Evolutionary conservation across 768 basidiomycete genomes (phyloP), one percentile per base, ranked within the genome.

Genomic region (Rhizopogon salebrosus): DNA sequence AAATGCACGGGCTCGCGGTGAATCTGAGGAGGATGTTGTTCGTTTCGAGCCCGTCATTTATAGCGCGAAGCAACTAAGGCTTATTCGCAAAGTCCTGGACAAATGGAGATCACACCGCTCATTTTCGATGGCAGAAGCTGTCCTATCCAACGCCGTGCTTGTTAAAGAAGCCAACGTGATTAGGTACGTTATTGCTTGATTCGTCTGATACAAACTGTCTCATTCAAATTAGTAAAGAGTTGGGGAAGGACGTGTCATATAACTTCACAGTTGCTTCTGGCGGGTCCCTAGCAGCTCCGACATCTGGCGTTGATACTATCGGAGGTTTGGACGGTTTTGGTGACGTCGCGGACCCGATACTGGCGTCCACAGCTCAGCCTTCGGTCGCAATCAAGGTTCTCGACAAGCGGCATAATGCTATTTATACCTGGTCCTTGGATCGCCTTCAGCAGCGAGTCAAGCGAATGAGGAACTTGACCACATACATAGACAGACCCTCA

Each of bases 111-210:
- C 83, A 0, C 85, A 91, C 69, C 76, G 88, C 22, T 80, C 87
- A 6, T 94, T 97, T 65, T 88, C 86, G 0, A 95, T 98, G 91
- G 92, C 95, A 1, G 95, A 98, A 70, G 75, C 80, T 26, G 84
- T 94, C 22, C 72, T 98, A 48, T 85, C 87, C 6, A 87, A 81
- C 64, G 95, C 95, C 9, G 85, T 94, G 1, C 66, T 86, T 51
- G 75, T 98, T 37, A 95, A 97, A 69, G 97, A 99, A 70, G 95
- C 93, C 5, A 98, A 97, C 67, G 78, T 98, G 41, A 88, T 97
- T 60, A 92, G 90, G 88, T 87, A 57, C 41, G 78, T 39, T 3
- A 7, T 52, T 37, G 36, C 26, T 54, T 42, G 6, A n/a, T 16
- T 34, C 6, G 16, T 3, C 20, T 10, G 8, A 16, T 16, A 23